Evolutionary conservation across 768 basidiomycete genomes (phyloP), one percentile per base, ranked within the genome.

Genomic region (Lactarius psammicola): DNA sequence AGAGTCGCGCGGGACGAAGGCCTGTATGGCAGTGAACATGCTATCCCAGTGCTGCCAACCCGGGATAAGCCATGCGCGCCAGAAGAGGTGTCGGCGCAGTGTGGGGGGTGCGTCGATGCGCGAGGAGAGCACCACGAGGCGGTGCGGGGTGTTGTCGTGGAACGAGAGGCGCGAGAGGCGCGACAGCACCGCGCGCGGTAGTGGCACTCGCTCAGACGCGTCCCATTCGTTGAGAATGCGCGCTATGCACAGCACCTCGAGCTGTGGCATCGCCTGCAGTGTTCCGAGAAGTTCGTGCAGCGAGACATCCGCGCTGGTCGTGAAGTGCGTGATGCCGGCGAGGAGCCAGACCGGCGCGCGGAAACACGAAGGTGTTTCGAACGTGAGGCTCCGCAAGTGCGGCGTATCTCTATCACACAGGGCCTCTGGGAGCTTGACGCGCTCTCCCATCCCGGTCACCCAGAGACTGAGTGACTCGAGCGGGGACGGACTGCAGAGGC

Each of bases 51-150:
- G 46, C 2, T 57, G 36, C 60, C 65, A 62, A 18, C 31, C 53
- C 20, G 49, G 15, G 8, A 66, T 46, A 1, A 61, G 38, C 46
- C 49, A 34, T n/a, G 20, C 28, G 4, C 30, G 60, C 65, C 65
- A 66, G 56, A 62, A 62, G 49, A 66, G 31, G 56, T 58, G 49
- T 28, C 56, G 26, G 51, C 65, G 65, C 28, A 66, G 61, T 2
- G 65, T 66, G 5, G 38, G 18, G 11, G 56, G 61, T 0, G 56
- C 65, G n/a, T 59, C 56, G 13, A 59, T 4, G 51, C 17, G 40
- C 28, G 23, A 31, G 5, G 55, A 10, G 20, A 66, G 61, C 4
- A 31, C 2, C 51, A 55, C 57, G 61, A 63, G 54, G 8, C 57
- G 51, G 1, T 51, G 61, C 4, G 62, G 66, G 9, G 61, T 55